These are phyloP conservation scores for Chlorokybus atmophyticus DNA, from an alignment of 139 green algal genomes.

Conservation along the genomic window DNA sequence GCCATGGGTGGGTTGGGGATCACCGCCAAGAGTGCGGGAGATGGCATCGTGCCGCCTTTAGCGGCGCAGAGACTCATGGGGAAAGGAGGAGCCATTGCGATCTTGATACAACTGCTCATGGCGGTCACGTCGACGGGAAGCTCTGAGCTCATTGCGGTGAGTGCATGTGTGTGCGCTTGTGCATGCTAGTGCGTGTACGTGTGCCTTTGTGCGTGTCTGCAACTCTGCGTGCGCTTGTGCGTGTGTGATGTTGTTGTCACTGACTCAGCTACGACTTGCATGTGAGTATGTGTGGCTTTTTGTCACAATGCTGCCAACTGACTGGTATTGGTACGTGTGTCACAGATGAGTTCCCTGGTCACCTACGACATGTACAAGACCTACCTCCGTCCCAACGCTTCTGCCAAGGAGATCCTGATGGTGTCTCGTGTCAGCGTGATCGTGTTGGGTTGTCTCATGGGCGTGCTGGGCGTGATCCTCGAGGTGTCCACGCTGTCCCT, in stretches of 20 bases:
- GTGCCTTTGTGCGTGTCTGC: no score
- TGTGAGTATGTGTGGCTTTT: no score
- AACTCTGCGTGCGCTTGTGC: no score
- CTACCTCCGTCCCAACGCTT: conserved; percentile 69
- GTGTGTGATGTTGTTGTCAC: no score
- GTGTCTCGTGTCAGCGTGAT: conserved; percentile 50
- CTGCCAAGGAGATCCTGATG: conserved; percentile 55
- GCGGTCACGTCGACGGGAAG: conserved; percentile 72
- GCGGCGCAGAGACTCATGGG: conserved; percentile 64
- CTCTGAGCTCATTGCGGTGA: conserved; percentile 78
- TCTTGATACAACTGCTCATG: conserved; percentile 69
- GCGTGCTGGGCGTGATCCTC: conserved; percentile 64
- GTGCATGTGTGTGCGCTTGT: no score
- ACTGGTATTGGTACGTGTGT: no score
- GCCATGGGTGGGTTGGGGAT: conserved; percentile 80
- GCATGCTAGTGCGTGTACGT: no score
- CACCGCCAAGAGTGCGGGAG: conserved; percentile 45
- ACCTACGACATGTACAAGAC: conserved; percentile 61
- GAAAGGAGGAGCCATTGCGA: conserved; percentile 58
- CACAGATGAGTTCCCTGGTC: conserved; percentile 69
- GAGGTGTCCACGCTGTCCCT: conserved; percentile 52
- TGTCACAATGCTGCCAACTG: no score
- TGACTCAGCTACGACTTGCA: no score
- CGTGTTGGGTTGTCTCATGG: conserved; percentile 54
- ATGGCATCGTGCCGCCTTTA: conserved; percentile 71